Percentiles rank a stretch among this genome's conserved stretches.
These are phyloP conservation scores for Westerdykella sp. DNA, from an alignment of 2,329 filamentous ascomycete species.

Conservation along the genomic window DNA sequence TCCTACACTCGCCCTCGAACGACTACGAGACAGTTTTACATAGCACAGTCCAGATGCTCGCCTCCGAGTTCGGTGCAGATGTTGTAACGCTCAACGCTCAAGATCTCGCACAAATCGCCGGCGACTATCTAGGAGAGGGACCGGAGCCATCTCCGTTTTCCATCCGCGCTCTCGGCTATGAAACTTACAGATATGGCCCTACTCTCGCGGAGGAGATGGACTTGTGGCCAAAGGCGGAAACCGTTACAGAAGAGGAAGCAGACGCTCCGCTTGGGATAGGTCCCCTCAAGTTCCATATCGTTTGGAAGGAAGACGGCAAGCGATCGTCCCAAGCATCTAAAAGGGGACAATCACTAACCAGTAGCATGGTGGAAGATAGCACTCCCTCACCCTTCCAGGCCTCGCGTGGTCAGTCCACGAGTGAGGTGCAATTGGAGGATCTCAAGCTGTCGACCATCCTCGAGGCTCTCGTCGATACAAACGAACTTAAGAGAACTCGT, in stretches of 20 bases:
- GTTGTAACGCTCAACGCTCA: slow-evolving; percentile 62
- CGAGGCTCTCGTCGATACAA: slow-evolving; percentile 29
- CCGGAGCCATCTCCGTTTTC: slow-evolving; percentile 44
- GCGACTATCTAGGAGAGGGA: slow-evolving; percentile 62
- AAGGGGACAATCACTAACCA: slow-evolving; percentile 6
- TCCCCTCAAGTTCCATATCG: neutral
- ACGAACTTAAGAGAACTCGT: slow-evolving; percentile 24
- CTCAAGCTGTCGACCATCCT: slow-evolving; percentile 31
- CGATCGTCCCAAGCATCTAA: slow-evolving; percentile 13
- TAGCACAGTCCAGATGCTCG: slow-evolving; percentile 57
- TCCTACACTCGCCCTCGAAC: slow-evolving; percentile 54
- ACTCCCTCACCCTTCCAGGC: slow-evolving; percentile 11
- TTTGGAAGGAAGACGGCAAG: slow-evolving; percentile 7
- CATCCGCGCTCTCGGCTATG: slow-evolving; percentile 48
- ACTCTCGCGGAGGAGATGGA: slow-evolving; percentile 20
- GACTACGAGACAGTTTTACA: slow-evolving; percentile 52
- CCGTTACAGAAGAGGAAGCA: slow-evolving; percentile 34
- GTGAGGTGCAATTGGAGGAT: slow-evolving; percentile 32
- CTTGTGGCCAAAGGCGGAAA: slow-evolving; percentile 21
- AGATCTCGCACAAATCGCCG: slow-evolving; percentile 63
- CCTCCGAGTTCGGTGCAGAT: slow-evolving; percentile 57
- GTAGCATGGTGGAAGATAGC: slow-evolving; percentile 6
- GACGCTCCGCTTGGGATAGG: slow-evolving; percentile 15
- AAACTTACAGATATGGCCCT: slow-evolving; percentile 44
- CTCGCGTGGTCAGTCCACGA: slow-evolving; percentile 17